Evolutionary conservation across 306 rosid genomes (phyloP), one percentile per base, ranked within the genome.

Genomic region (Myrica gale): DNA sequence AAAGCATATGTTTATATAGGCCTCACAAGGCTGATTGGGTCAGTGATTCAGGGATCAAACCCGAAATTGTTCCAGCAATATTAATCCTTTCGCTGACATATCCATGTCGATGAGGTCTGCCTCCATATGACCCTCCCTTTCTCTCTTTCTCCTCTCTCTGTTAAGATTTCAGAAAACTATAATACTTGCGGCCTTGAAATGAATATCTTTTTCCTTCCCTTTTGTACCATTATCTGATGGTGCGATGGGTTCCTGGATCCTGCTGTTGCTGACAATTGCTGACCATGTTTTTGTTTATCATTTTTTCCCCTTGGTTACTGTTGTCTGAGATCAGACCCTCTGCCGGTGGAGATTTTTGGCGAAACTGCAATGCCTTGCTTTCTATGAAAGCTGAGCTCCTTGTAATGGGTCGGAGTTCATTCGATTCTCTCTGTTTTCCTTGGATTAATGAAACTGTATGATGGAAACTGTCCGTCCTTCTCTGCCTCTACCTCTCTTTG

Each of bases 31-130:
- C 70, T 41, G 70, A 42, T 66, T 66, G n/a, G 15, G 63, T 52
- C 63, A 21, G 66, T 19, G 41, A 6, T 55, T 23, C 41, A n/a
- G 70, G 70, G 63, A 57, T 57, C 46, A 43, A 66, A 66, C 39
- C 70, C 17, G 50, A 66, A 66, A n/a, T 65, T 41, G 23, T 65
- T n/a, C 37, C 70, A 65, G 13, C 70, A 4, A 42, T 41, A 39
- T 65, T 17, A 12, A 65, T 65, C 46, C 50, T 37, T 16, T 37
- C 45, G 43, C 3, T 32, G 8, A 12, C 15, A 62, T 16, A 9
- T 23, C 21, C 26, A 66, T 66, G 42, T 66, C 74, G 79, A 80
- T 80, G 83, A 80, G 83, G 83, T 80, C 83, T 69, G 83, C 74
- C 75, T 77, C 50, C 50, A 66, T 19, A 17, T 42, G 4, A 37